These are phyloP conservation scores for Aurinia saxatilis DNA, from an alignment of 345 rosid genomes.

Conservation along the genomic window DNA sequence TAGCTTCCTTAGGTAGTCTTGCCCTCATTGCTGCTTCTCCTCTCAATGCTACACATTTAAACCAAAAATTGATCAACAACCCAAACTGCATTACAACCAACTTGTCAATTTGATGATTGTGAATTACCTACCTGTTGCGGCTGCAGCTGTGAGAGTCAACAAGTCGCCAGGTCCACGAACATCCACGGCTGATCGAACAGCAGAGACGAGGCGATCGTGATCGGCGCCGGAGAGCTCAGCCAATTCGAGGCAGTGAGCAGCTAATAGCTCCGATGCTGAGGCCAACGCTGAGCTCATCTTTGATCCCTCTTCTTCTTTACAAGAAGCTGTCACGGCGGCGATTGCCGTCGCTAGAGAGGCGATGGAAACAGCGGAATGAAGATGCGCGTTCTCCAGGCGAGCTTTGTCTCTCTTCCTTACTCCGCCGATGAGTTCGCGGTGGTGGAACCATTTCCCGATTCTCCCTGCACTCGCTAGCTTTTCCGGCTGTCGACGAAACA, in stretches of 20 bases:
- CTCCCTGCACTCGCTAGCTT: constrained; percentile 13
- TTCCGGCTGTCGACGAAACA: not conserved
- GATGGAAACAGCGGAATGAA: constrained; percentile 22
- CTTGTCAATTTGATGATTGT: too few relatives aligned
- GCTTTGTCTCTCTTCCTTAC: constrained; percentile 25
- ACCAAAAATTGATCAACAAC: not conserved
- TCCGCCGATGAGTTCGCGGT: constrained; percentile 22
- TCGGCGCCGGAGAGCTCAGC: constrained; percentile 78
- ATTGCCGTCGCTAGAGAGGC: constrained; percentile 30
- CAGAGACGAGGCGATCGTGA: constrained; percentile 60
- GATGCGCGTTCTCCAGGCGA: constrained; percentile 24
- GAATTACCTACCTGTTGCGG: constrained; percentile 99
- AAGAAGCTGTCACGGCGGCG: constrained; percentile 27
- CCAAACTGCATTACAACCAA: not conserved
- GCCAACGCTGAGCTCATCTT: constrained; percentile 74
- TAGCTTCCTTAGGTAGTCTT: constrained; percentile 81
- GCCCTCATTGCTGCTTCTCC: constrained; percentile 80
- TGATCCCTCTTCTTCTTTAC: constrained; percentile 29
- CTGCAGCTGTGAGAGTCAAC: constrained; percentile 88
- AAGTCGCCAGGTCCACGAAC: constrained; percentile 77
- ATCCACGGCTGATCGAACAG: constrained; percentile 75
- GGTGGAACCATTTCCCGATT: constrained; percentile 29
- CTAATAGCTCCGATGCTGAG: constrained; percentile 83
- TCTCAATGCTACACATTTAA: constrained; percentile 54
- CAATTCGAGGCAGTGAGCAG: constrained; percentile 80